phyloP scores from a whole-genome alignment of 768 basidiomycete genomes.

The Rubroboletus pulcherrimus region DNA sequence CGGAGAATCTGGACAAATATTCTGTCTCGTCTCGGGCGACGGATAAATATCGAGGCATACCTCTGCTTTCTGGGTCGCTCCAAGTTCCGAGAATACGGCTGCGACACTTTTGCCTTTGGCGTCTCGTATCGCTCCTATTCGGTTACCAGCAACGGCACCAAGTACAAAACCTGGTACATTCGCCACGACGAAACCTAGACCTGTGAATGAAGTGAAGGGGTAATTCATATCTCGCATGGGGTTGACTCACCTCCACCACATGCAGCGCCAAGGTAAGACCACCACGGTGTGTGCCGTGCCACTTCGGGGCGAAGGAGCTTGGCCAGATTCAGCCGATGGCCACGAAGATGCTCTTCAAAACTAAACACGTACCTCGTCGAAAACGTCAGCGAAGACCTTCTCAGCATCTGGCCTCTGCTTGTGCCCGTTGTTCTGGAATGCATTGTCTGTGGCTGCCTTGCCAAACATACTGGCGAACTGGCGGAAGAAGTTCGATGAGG shows the following conservation, averaged over 20 bases:
- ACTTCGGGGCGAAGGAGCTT: slow-evolving; percentile 82
- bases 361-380: slow-evolving; percentile 70
- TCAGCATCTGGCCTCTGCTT: slow-evolving; percentile 68
- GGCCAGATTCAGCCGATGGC: not conserved
- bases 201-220: slow-evolving; percentile 36
- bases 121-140: slow-evolving; percentile 87
- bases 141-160: slow-evolving; percentile 83
- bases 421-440: slow-evolving; percentile 32
- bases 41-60: slow-evolving; percentile 38
- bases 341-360: not conserved
- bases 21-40: not conserved
- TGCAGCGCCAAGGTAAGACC: slow-evolving; percentile 68
- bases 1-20: slow-evolving; percentile 58
- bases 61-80: slow-evolving; percentile 81
- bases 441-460: slow-evolving; percentile 28
- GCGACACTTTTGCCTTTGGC: slow-evolving; percentile 95
- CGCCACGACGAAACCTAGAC: slow-evolving; percentile 46
- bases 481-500: slow-evolving; percentile 72
- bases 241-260: slow-evolving; percentile 56
- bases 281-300: slow-evolving; percentile 63
- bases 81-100: slow-evolving; percentile 77
- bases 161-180: slow-evolving; percentile 85
- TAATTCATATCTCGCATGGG: slow-evolving; percentile 2
- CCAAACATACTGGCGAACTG: slow-evolving; percentile 74
- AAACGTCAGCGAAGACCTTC: slow-evolving; percentile 82